A percentile compares a stretch with the other conserved stretches of the same genome.
Conservation (phyloP, 192 early-diverging fungal genomes). For the Gigaspora rosea region DNA sequence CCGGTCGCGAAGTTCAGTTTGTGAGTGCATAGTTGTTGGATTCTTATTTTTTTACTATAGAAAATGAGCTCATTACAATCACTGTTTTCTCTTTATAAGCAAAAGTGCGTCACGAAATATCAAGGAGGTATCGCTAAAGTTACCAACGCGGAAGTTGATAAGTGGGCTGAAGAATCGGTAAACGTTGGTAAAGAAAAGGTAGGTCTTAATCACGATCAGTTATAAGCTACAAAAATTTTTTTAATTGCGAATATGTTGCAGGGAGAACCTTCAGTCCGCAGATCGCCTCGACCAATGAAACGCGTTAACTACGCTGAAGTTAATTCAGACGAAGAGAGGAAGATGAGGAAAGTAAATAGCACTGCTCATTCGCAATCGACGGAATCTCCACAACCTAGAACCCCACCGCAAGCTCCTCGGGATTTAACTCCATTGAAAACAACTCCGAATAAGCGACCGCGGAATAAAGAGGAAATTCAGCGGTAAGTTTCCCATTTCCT, state of each 20-base stretch:
- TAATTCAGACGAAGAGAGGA: conserved; percentile 15
- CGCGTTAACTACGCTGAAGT: conserved; percentile 16
- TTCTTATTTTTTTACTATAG: conserved; percentile 23
- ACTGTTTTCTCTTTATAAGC: conserved; percentile 30
- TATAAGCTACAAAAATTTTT: too few relatives aligned
- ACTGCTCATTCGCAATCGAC: conserved; percentile 1
- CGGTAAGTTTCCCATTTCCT: conserved; percentile 14
- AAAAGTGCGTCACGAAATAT: conserved; percentile 29
- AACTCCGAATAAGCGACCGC: conserved; percentile 7
- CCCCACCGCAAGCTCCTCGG: conserved; percentile 2
- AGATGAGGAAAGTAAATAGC: conserved; percentile 17
- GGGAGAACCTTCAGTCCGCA: conserved; percentile 21
- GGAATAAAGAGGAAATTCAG: conserved; percentile 9
- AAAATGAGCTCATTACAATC: conserved; percentile 27
- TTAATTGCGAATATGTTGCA: too few relatives aligned
- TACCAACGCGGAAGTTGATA: conserved; percentile 26
- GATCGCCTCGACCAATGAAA: conserved; percentile 20
- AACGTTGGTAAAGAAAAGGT: conserved; percentile 25
- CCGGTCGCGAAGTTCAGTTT: conserved; percentile 21
- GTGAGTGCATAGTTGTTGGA: conserved; percentile 26
- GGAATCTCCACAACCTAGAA: conserved; percentile 15
- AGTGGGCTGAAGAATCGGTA: conserved; percentile 27
- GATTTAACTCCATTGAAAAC: conserved; percentile 13
- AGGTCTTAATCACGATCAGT: too few relatives aligned
- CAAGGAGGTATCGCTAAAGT: conserved; percentile 27